Evolutionary conservation across 768 basidiomycete species (phyloP).

Genomic region (Lactarius sanguifluus): DNA sequence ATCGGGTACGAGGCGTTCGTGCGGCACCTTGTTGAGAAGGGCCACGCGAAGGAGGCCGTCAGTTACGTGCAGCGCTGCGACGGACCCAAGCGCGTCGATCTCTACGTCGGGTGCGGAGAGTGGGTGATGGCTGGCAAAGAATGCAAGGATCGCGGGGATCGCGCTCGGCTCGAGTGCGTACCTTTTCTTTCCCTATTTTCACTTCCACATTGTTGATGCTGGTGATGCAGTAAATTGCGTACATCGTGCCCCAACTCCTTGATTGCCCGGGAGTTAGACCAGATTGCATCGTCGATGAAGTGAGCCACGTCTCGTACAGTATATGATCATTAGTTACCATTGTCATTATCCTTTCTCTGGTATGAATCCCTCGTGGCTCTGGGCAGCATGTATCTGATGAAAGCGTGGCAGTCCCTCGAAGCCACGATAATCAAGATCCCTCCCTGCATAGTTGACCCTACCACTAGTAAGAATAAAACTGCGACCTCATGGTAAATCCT

Average conservation of each 20-base stretch:
- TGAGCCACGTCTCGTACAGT: conserved; percentile 35
- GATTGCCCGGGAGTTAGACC: conserved; percentile 75
- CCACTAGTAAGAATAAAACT: too few relatives aligned
- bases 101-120: conserved; percentile 89
- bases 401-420: background rate
- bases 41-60: conserved; percentile 73
- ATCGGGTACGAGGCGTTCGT: conserved; percentile 96
- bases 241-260: conserved; percentile 78
- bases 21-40: conserved; percentile 69
- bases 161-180: conserved; percentile 77
- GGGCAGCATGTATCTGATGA: background rate
- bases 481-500: too few relatives aligned
- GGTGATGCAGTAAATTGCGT: conserved; percentile 58
- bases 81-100: conserved; percentile 72
- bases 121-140: conserved; percentile 87
- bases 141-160: conserved; percentile 88
- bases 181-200: background rate
- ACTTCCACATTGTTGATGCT: conserved; percentile 21
- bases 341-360: background rate
- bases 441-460: background rate
- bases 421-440: background rate
- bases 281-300: conserved; percentile 63
- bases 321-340: background rate
- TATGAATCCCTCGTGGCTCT: background rate
- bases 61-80: conserved; percentile 84